Percentiles rank a stretch among this genome's conserved stretches.
These are phyloP conservation scores for Coemansia sp. DNA, from an alignment of 192 early-diverging fungal species.

Conservation along the genomic window DNA sequence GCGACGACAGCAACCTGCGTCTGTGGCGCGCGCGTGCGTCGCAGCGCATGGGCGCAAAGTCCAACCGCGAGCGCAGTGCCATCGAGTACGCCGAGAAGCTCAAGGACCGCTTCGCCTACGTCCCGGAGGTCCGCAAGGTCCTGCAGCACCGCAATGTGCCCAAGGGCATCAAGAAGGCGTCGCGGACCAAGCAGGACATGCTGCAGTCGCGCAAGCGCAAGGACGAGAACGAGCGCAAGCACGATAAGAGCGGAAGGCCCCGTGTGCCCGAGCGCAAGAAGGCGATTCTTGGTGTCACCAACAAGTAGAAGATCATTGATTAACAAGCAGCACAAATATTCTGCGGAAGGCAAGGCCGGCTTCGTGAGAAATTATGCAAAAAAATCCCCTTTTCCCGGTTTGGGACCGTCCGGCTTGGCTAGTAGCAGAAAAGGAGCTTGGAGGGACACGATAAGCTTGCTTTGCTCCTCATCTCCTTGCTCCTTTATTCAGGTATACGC, in stretches of 20 bases:
- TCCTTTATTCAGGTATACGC: no score
- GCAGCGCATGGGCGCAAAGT: conserved; percentile 74
- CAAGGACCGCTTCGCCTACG: conserved; percentile 87
- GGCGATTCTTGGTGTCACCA: conserved; percentile 60
- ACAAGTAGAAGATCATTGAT: conserved; percentile 21
- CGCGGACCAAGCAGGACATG: conserved; percentile 79
- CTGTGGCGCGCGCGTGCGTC: conserved; percentile 95
- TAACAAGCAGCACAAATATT: no score
- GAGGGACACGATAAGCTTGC: not conserved
- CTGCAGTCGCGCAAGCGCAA: conserved; percentile 73
- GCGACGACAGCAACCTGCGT: conserved; percentile 96
- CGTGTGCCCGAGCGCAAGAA: conserved; percentile 71
- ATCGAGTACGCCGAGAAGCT: conserved; percentile 82
- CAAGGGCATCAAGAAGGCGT: conserved; percentile 75
- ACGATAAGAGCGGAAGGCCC: conserved; percentile 62
- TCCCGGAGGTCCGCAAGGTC: conserved; percentile 88
- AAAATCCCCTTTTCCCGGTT: no score
- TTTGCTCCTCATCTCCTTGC: not conserved
- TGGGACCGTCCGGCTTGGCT: no score
- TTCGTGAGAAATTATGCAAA: no score
- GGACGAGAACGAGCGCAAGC: conserved; percentile 89
- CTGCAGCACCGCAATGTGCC: conserved; percentile 85
- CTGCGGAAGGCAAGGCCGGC: no score
- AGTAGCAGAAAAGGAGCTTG: no score
- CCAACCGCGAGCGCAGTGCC: conserved; percentile 72